These are phyloP conservation scores for Circinella minor DNA, from an alignment of 371 early-diverging fungal species.

Conservation along the genomic window DNA sequence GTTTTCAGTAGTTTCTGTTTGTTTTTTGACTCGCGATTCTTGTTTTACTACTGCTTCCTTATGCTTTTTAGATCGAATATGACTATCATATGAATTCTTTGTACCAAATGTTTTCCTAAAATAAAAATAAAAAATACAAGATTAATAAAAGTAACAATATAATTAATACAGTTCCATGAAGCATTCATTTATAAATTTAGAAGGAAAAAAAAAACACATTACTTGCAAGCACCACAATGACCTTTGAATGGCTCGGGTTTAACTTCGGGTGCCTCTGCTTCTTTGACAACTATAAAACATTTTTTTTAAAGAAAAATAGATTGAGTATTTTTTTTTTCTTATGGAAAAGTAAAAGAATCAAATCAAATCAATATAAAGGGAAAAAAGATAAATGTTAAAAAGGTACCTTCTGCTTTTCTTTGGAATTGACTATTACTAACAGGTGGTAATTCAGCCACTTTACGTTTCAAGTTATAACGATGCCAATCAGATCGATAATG, in stretches of 20 bases:
- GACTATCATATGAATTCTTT: constrained; percentile 87
- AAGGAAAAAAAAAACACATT: constrained; percentile 3
- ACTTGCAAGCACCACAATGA: constrained; percentile 47
- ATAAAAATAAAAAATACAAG: background rate
- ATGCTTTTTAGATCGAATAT: constrained; percentile 92
- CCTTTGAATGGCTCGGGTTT: constrained; percentile 35
- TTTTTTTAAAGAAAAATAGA: background rate
- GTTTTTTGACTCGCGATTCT: constrained; percentile 4
- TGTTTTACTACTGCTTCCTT: constrained; percentile 69
- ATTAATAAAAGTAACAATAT: too few relatives aligned
- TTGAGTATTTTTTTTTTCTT: background rate
- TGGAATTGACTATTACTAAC: constrained; percentile 74
- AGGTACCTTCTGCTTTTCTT: constrained; percentile 48
- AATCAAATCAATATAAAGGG: background rate
- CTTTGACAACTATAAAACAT: constrained; percentile 33
- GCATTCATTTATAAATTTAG: background rate
- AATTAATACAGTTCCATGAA: too few relatives aligned
- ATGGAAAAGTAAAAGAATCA: background rate
- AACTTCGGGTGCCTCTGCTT: constrained; percentile 23
- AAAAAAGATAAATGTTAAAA: too few relatives aligned
- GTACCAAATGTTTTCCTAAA: constrained; percentile 71
- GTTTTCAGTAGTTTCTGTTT: constrained; percentile 2
- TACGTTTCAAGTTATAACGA: constrained; percentile 88
- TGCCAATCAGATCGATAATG: constrained; percentile 91
- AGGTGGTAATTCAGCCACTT: constrained; percentile 82